These are phyloP conservation scores for Fusarium annulatum DNA, from an alignment of 2,329 filamentous ascomycete genomes.

Conservation along the genomic window DNA sequence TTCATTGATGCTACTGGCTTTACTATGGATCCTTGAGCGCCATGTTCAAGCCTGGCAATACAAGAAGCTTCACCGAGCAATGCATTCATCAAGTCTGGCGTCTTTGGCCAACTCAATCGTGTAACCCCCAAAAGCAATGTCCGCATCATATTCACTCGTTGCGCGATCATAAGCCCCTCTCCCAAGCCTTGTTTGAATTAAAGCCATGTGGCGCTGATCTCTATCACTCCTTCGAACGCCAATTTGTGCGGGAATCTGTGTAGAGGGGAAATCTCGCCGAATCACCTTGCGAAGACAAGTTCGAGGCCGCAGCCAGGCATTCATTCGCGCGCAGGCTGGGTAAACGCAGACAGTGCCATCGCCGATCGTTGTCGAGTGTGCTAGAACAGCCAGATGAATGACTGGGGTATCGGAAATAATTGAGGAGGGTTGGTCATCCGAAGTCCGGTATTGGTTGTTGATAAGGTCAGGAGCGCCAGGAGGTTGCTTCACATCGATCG, in stretches of 20 bases:
- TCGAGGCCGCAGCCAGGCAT: not conserved
- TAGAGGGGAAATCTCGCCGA: not conserved
- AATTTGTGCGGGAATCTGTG: not conserved
- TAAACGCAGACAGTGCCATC: not conserved
- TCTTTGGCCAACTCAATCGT: not conserved
- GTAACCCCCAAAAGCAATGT: constrained; percentile 2
- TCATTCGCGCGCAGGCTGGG: not conserved
- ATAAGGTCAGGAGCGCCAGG: not conserved
- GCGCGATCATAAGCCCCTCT: not conserved
- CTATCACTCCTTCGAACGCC: not conserved
- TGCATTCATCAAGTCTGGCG: not conserved
- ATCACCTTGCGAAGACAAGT: not conserved
- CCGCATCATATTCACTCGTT: not conserved
- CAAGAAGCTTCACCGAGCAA: not conserved
- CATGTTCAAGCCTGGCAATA: not conserved
- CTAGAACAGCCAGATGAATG: not conserved
- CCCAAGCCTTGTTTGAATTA: not conserved
- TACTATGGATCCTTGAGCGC: constrained; percentile 8
- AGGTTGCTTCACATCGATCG: not conserved
- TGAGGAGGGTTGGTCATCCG: not conserved
- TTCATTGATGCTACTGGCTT: not conserved
- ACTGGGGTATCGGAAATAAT: not conserved
- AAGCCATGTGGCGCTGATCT: not conserved
- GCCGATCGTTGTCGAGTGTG: not conserved
- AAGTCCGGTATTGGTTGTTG: not conserved